These are phyloP conservation scores for Breynia disticha DNA, from an alignment of 441 rosid species.

Conservation along the genomic window DNA sequence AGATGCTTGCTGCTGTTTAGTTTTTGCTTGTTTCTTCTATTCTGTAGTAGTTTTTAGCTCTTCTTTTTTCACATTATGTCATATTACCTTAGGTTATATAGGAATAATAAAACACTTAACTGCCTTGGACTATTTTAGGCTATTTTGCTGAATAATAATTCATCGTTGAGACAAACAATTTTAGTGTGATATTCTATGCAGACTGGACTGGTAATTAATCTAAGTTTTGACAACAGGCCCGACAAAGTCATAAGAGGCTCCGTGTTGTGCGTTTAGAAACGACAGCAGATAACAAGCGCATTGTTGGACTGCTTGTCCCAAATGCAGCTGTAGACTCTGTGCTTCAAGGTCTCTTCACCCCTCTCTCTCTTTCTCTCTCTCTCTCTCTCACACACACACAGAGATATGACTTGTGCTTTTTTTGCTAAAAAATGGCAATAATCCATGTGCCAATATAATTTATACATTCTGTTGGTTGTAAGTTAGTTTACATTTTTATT, in stretches of 20 bases:
- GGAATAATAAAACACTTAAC: too few species aligned
- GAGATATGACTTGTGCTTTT: neutral
- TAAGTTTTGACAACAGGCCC: constrained; percentile 41
- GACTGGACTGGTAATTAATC: too few species aligned
- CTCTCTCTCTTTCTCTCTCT: constrained; percentile 5
- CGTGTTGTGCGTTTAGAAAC: constrained; percentile 88
- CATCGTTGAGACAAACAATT: too few species aligned
- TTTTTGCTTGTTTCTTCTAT: neutral
- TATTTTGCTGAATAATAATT: too few species aligned
- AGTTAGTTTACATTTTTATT: constrained; percentile 3
- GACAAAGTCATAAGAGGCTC: constrained; percentile 79
- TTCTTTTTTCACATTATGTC: too few species aligned
- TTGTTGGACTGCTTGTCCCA: constrained; percentile 82
- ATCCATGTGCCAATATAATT: neutral
- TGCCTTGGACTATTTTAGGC: too few species aligned
- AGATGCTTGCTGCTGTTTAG: neutral
- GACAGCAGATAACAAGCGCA: constrained; percentile 60
- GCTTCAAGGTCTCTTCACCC: constrained; percentile 61
- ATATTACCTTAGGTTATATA: too few species aligned
- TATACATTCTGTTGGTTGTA: neutral
- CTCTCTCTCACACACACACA: neutral
- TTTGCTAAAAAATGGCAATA: neutral
- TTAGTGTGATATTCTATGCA: too few species aligned
- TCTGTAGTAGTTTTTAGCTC: too few species aligned
- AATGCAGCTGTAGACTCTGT: constrained; percentile 93